These are phyloP conservation scores for Cordyceps tenuipes DNA, from an alignment of 2,329 filamentous ascomycete species.

Conservation along the genomic window DNA sequence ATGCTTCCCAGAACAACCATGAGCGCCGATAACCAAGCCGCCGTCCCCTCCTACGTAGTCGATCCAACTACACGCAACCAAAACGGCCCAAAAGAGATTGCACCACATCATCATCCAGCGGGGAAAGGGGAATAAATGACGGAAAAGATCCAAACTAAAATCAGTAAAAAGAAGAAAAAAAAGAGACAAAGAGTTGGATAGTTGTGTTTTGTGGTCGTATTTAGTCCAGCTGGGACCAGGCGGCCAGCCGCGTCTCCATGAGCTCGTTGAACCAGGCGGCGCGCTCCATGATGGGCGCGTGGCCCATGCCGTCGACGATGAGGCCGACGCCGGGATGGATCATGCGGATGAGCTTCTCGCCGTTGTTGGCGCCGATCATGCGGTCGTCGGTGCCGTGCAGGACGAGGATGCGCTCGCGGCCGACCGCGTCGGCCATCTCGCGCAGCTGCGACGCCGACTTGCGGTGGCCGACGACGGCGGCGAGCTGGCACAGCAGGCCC, in stretches of 20 bases:
- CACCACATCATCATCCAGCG: not conserved
- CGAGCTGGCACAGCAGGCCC: constrained; percentile 68
- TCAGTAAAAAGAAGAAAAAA: not conserved
- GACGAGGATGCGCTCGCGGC: constrained; percentile 65
- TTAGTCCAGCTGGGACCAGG: constrained; percentile 37
- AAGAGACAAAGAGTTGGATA: too few relatives aligned
- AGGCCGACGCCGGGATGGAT: constrained; percentile 53
- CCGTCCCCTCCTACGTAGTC: not conserved
- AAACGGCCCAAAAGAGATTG: not conserved
- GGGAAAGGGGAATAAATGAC: not conserved
- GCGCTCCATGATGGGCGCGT: constrained; percentile 67
- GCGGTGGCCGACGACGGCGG: constrained; percentile 72
- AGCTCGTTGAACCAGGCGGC: constrained; percentile 58
- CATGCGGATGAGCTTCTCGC: constrained; percentile 55
- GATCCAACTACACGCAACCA: not conserved
- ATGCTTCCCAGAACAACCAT: not conserved
- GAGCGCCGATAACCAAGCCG: not conserved
- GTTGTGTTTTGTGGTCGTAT: not conserved
- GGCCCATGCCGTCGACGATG: constrained; percentile 64
- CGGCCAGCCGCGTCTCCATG: constrained; percentile 48
- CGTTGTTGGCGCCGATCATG: constrained; percentile 72
- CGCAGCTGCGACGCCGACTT: constrained; percentile 60
- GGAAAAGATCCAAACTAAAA: not conserved
- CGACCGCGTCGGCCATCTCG: constrained; percentile 58
- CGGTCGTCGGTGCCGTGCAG: constrained; percentile 67